Percentiles rank a stretch among this genome's conserved stretches.
phyloP scores from a whole-genome alignment of 495 filamentous ascomycete genomes.

The Neurospora sp. region DNA sequence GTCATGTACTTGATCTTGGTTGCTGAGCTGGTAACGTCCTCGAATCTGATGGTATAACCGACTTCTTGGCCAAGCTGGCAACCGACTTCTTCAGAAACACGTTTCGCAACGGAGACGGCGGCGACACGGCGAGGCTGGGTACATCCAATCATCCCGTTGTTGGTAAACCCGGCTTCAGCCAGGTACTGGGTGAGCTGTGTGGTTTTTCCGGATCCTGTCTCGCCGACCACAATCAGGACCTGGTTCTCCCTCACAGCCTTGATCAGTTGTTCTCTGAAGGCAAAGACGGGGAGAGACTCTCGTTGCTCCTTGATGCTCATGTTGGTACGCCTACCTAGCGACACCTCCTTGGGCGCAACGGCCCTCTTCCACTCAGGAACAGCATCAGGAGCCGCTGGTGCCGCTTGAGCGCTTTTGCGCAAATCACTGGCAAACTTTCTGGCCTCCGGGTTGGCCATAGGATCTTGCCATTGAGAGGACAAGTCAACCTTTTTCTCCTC shows the following conservation, averaged over 20 bases:
- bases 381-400: slow-evolving; percentile 38
- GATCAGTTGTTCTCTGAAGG: slow-evolving; percentile 78
- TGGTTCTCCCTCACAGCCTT: slow-evolving; percentile 84
- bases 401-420: slow-evolving; percentile 40
- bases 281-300: slow-evolving; percentile 82
- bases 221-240: slow-evolving; percentile 89
- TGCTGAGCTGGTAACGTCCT: slow-evolving; percentile 80
- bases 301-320: slow-evolving; percentile 95
- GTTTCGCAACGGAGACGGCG: slow-evolving; percentile 93
- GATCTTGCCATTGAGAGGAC: slow-evolving; percentile 89
- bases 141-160: slow-evolving; percentile 89
- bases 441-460: slow-evolving; percentile 77
- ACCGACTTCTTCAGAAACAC: slow-evolving; percentile 93
- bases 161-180: slow-evolving; percentile 82
- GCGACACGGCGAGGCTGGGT: slow-evolving; percentile 96
- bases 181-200: slow-evolving; percentile 94
- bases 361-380: slow-evolving; percentile 91
- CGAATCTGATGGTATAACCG: slow-evolving; percentile 96
- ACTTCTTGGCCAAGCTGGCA: slow-evolving; percentile 86
- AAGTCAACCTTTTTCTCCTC: slow-evolving; percentile 75
- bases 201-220: slow-evolving; percentile 96
- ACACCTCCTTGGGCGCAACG: slow-evolving; percentile 69
- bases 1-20: slow-evolving; percentile 99
- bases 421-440: slow-evolving; percentile 83
- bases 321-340: slow-evolving; percentile 75